These are phyloP conservation scores for Aspergillus pseudoglaucus DNA, from an alignment of 2,329 filamentous ascomycete species.

Conservation along the genomic window DNA sequence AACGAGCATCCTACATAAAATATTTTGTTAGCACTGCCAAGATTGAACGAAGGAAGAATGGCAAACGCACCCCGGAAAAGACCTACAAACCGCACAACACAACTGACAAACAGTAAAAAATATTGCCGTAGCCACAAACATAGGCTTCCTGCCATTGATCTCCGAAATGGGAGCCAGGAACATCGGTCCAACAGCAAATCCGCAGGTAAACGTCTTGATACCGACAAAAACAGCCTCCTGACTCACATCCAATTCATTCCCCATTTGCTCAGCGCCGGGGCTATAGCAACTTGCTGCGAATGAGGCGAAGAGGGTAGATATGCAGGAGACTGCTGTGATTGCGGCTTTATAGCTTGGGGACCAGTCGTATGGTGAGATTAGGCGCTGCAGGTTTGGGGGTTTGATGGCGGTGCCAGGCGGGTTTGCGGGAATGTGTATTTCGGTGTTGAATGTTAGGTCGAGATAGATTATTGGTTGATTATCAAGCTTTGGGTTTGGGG, in stretches of 20 bases:
- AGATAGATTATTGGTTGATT: background rate
- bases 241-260: background rate
- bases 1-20: background rate
- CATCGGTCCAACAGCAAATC: background rate
- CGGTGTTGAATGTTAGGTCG: background rate
- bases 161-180: background rate
- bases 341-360: background rate
- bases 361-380: background rate
- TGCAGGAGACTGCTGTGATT: background rate
- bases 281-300: background rate
- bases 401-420: background rate
- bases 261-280: background rate
- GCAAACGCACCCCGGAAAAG: background rate
- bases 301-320: background rate
- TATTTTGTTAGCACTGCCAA: background rate
- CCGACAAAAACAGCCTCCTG: background rate
- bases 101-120: background rate
- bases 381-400: background rate
- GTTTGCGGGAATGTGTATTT: background rate
- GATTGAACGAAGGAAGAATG: background rate
- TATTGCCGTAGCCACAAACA: background rate
- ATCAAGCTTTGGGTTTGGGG: background rate
- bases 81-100: background rate
- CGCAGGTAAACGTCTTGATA: background rate
- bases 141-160: background rate